A percentile compares a stretch with the other conserved stretches of the same genome.
These are phyloP conservation scores for Plenodomus biglobosus DNA, from an alignment of 2,329 filamentous ascomycete genomes.

Conservation along the genomic window DNA sequence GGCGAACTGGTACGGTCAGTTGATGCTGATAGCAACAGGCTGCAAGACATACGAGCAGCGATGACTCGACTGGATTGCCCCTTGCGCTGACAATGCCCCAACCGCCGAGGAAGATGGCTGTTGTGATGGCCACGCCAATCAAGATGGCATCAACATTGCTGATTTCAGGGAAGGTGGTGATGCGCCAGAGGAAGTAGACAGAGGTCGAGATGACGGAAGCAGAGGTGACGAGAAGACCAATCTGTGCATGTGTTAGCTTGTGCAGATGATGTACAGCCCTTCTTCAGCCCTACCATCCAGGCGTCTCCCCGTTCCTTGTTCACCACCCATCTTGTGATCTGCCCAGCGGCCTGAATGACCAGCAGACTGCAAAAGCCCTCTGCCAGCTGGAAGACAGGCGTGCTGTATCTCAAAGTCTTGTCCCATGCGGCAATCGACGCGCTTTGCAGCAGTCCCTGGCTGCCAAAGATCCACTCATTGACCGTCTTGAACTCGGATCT, in stretches of 20 bases:
- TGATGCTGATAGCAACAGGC: not conserved
- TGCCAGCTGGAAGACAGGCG: conserved; percentile 87
- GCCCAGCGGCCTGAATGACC: conserved; percentile 91
- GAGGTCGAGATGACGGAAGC: conserved; percentile 91
- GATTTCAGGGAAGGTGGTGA: conserved; percentile 90
- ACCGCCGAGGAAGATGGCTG: conserved; percentile 85
- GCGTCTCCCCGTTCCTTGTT: conserved; percentile 91
- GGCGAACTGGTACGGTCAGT: conserved; percentile 62
- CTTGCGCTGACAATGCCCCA: conserved; percentile 93
- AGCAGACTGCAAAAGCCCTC: conserved; percentile 96
- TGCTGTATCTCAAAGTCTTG: conserved; percentile 82
- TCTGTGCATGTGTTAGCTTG: conserved; percentile 59
- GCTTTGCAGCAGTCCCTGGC: conserved; percentile 76
- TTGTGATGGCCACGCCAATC: conserved; percentile 90
- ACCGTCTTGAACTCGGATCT: conserved; percentile 66
- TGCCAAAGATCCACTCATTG: conserved; percentile 85
- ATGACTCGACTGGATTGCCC: conserved; percentile 93
- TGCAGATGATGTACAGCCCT: not conserved
- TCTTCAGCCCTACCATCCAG: conserved; percentile 73
- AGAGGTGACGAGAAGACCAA: conserved; percentile 81
- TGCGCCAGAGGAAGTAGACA: conserved; percentile 94
- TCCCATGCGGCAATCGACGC: conserved; percentile 86
- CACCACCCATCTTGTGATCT: conserved; percentile 92
- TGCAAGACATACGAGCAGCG: conserved; percentile 61
- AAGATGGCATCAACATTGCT: conserved; percentile 88